Base-by-base conservation (phyloP, 495 filamentous ascomycete genomes). In the Annulohypoxylon stygium region DNA sequence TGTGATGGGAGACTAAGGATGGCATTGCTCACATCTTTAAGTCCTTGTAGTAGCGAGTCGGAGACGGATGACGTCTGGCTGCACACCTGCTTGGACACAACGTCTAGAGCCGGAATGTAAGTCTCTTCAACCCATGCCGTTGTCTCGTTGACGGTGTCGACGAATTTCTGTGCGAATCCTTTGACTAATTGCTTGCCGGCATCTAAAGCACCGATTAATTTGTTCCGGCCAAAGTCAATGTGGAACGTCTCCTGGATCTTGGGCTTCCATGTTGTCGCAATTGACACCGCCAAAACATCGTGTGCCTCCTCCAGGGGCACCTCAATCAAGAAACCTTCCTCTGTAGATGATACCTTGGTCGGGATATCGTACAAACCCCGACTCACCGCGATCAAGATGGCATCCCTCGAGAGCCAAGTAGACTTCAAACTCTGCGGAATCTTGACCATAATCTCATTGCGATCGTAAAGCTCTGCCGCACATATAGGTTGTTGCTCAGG, bases 161-260 rank as follows among this genome's bases (percentile, higher is more conserved):
- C 77, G 8, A 83, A 67, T 43, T 68, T 80, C 62, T 81, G 78
- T 12, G 79, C 71, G 10, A 81, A 77, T 11, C 61, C 80, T 41
- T 78, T 79, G 34, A 86, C 76, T 14, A 82, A 61, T n/a, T 81
- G 69, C 64, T 80, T 74, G 60, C 83, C 75, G 1, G 79, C 82
- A 69, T 80, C 81, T 3, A 84, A 26, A 7, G 71, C 76, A 55
- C 83, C 76, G 30, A 65, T 78, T 4, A 83, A 71, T 12, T 71
- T 69, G 25, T 79, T 73, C 65, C 69, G 81, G 34, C 83, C 83
- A 59, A 86, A 83, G 63, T 85, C 76, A 6, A 86, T 70, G 25
- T 78, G 76, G 57, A 83, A 83, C 0, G 83, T 83, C 75, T 86
- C 82, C 63, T 85, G 83, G 57, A 85, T 78, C 70, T 78, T 83